A percentile compares a stretch with the other conserved stretches of the same genome.
phyloP scores from a whole-genome alignment of 192 early-diverging fungal genomes.

The Coemansia sp. region DNA sequence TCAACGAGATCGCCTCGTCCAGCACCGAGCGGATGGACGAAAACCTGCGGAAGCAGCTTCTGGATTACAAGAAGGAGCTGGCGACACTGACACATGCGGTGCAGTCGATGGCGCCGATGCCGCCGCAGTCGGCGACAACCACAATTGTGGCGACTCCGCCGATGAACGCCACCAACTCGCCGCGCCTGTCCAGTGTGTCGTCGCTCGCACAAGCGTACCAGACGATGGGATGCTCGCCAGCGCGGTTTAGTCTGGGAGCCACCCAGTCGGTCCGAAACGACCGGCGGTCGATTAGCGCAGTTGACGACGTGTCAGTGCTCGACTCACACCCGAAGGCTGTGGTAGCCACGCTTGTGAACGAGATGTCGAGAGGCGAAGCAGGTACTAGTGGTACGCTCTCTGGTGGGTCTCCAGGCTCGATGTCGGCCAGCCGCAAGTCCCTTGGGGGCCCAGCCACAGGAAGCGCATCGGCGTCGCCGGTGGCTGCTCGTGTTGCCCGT shows the following conservation, averaged over 20 bases:
- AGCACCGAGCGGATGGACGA: constrained; percentile 25
- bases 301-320: constrained; percentile 23
- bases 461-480: neutral
- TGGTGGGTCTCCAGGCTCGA: constrained; percentile 9
- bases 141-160: constrained; percentile 1
- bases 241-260: constrained; percentile 34
- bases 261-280: constrained; percentile 20
- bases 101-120: constrained; percentile 14
- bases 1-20: constrained; percentile 20
- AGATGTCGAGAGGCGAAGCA: constrained; percentile 20
- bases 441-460: constrained; percentile 6
- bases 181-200: constrained; percentile 27
- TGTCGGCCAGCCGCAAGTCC: constrained; percentile 15
- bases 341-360: constrained; percentile 50
- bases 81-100: constrained; percentile 15
- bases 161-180: constrained; percentile 16
- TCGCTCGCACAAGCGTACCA: constrained; percentile 27
- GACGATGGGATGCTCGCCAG: constrained; percentile 7
- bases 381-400: neutral
- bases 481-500: constrained; percentile 23
- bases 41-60: constrained; percentile 21
- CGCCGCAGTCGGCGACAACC: constrained; percentile 6
- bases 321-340: constrained; percentile 44
- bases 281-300: constrained; percentile 42
- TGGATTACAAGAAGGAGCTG: constrained; percentile 29